Evolutionary conservation across 1,139 yeast species (phyloP).

Genomic region (Pichia sp.): DNA sequence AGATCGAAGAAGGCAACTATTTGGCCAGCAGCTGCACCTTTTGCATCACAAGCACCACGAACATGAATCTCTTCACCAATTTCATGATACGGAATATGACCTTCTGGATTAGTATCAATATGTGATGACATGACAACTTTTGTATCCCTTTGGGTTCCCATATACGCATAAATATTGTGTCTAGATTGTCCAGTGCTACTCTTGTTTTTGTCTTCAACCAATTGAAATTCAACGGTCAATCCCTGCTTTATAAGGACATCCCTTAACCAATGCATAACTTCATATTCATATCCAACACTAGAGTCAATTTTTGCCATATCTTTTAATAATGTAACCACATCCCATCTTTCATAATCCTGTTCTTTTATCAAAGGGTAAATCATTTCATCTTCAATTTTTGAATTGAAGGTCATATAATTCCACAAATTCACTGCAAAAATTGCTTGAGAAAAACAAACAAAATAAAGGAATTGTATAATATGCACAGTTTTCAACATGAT

Average conservation of each 20-base stretch:
- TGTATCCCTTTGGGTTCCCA: constrained; percentile 44
- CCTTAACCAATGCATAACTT: neutral
- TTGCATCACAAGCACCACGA: constrained; percentile 66
- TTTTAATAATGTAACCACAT: neutral
- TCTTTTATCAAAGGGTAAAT: neutral
- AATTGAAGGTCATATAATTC: neutral
- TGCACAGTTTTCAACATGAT: too few relatives aligned
- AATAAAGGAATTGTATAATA: too few relatives aligned
- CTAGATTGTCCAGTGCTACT: constrained; percentile 33
- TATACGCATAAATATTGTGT: constrained; percentile 57
- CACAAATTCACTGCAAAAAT: neutral
- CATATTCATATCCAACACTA: constrained; percentile 3
- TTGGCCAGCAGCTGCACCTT: constrained; percentile 63
- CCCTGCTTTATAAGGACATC: neutral
- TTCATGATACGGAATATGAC: constrained; percentile 48
- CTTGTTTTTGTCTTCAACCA: neutral
- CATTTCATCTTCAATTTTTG: neutral
- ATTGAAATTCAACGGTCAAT: constrained; percentile 1
- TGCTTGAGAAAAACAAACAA: too few relatives aligned
- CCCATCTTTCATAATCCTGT: constrained; percentile 1
- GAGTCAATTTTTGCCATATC: constrained; percentile 2
- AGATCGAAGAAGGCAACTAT: constrained; percentile 49
- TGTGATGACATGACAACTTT: constrained; percentile 57
- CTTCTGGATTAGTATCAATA: constrained; percentile 68
- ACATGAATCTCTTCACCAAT: constrained; percentile 57